Evolutionary conservation across 352 stramenopile genomes (phyloP), one percentile per base, ranked within the genome.

Genomic region (Pythium brassicae): DNA sequence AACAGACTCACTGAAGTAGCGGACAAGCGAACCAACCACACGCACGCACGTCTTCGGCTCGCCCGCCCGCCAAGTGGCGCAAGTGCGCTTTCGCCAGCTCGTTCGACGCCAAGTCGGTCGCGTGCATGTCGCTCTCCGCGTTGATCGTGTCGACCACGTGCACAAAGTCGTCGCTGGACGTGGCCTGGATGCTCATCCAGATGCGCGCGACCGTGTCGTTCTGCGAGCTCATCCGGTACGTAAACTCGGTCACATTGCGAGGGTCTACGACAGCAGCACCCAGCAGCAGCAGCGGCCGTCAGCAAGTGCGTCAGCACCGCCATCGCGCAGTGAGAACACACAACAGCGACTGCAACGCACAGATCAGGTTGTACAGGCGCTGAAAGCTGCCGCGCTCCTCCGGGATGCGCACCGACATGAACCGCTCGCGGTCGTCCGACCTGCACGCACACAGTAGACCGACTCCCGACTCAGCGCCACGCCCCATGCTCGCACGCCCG

Each of bases 31-130:
- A n/a, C n/a, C n/a, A n/a, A 26, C 4, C 3, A 11, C 44, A 63
- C 23, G 51, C 25, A 71, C 69, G 42, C 70, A 87, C 83, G 42
- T 87, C 73, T 50, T 86, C 68, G 5, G 78, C 73, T 43, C 94
- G 81, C 17, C 97, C 96, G 40, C 95, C 97, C n/a, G 89, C 88
- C 50, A 99, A 78, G 61, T 99, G 94, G 35, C 96, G 88, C 53
- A 98, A 63, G 64, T 99, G 97, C 19, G 74, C 76, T 60, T 99
- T 99, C 32, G 95, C 96, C 34, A 99, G 71, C 58, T 99, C 96
- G 66, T 99, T 98, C 22, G 92, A 74, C 23, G 71, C 92, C n/a
- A 99, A 63, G 72, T 99, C 94, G 22, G 76, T 83, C 20, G 92
- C 96, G n/a, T 71, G 63, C 81, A 98, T 99, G 53, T 87, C 86